Percentiles rank a stretch among this genome's conserved stretches.
phyloP scores from a whole-genome alignment of 805 yeast genomes.

The Diddensiella transvaalensis region DNA sequence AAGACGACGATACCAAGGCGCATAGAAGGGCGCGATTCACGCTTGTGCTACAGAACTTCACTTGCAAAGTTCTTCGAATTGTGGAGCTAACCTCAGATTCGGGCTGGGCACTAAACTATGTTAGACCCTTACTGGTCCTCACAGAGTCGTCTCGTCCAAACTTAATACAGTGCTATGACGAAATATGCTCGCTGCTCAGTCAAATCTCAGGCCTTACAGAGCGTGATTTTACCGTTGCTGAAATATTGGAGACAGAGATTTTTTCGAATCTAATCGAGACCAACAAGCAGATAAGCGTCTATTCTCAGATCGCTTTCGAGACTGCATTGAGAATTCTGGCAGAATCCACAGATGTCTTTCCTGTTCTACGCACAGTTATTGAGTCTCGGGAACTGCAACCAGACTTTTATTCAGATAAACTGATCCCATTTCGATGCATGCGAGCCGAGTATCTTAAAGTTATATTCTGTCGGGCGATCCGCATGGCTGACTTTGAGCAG shows the following conservation, averaged over 20 bases:
- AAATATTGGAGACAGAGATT: slow-evolving; percentile 6
- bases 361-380: slow-evolving; percentile 3
- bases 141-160: slow-evolving; percentile 10
- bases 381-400: slow-evolving; percentile 5
- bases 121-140: slow-evolving; percentile 9
- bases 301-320: slow-evolving; percentile 17
- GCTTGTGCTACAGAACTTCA: background rate
- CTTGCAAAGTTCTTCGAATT: background rate
- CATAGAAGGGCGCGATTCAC: background rate
- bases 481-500: background rate
- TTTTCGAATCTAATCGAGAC: slow-evolving; percentile 7
- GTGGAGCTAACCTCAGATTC: slow-evolving; percentile 7
- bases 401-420: slow-evolving; percentile 5
- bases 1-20: no score
- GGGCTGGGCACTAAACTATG: slow-evolving; percentile 13
- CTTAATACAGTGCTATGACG: slow-evolving; percentile 13
- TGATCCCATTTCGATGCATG: slow-evolving; percentile 12
- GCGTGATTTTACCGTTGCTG: background rate
- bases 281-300: slow-evolving; percentile 3
- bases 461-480: slow-evolving; percentile 5
- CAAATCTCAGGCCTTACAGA: slow-evolving; percentile 4
- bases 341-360: background rate
- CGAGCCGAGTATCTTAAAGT: slow-evolving; percentile 16
- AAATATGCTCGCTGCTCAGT: slow-evolving; percentile 12
- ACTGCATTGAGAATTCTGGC: slow-evolving; percentile 13